Percentiles rank a stretch among this genome's conserved stretches.
Evolutionary conservation across 352 stramenopile species (phyloP).

Genomic region (Phytophthora idaei): DNA sequence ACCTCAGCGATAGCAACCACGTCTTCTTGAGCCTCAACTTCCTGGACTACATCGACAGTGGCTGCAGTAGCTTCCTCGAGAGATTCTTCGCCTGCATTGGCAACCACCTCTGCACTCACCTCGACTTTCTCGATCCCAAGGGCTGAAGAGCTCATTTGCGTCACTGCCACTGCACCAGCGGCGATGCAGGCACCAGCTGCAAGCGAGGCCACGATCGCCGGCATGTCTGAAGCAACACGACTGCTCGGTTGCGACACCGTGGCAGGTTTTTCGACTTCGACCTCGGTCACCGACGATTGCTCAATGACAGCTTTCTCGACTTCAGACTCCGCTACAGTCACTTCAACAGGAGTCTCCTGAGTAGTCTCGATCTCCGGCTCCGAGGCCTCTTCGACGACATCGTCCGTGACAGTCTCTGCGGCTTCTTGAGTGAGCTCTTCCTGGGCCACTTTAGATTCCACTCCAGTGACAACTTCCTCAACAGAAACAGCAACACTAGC

Average conservation of each 20-base stretch:
- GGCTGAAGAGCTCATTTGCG: neutral
- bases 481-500: neutral
- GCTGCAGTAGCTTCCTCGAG: neutral
- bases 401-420: neutral
- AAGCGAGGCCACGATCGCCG: slow-evolving; percentile 23
- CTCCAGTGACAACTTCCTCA: neutral
- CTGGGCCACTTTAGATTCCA: neutral
- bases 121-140: neutral
- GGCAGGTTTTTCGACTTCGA: neutral
- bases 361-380: neutral
- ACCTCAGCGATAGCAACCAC: neutral
- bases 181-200: slow-evolving; percentile 6
- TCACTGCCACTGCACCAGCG: neutral
- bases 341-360: neutral
- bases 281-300: neutral
- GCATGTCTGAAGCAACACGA: slow-evolving; percentile 14
- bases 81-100: neutral
- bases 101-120: neutral
- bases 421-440: too few species aligned
- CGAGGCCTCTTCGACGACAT: neutral
- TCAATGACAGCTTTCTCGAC: neutral
- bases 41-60: neutral
- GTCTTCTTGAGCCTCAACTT: neutral
- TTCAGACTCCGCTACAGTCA: neutral
- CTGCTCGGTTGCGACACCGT: neutral